Conservation (phyloP, 2,329 filamentous ascomycete species). For the Fusarium ramigenum region DNA sequence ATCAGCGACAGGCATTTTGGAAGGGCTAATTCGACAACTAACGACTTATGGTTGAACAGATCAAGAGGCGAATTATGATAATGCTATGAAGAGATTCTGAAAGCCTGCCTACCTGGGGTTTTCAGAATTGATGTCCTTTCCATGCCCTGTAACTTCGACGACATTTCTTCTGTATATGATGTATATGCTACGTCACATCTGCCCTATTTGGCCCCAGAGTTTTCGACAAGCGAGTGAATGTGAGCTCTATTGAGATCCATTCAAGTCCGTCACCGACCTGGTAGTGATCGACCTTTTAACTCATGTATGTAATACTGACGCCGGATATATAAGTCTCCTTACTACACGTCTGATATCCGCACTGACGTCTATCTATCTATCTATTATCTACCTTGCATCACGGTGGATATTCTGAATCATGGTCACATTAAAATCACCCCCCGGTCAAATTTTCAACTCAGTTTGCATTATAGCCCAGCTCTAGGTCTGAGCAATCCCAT, state of each 20-base stretch:
- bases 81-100: neutral
- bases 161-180: slow-evolving; percentile 14
- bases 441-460: neutral
- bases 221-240: slow-evolving; percentile 2
- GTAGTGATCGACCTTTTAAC: neutral
- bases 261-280: neutral
- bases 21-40: neutral
- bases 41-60: neutral
- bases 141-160: neutral
- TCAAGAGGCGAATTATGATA: neutral
- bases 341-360: neutral
- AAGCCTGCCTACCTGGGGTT: neutral
- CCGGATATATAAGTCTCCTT: neutral
- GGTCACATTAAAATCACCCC: neutral
- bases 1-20: neutral
- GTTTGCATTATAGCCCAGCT: slow-evolving; percentile 24
- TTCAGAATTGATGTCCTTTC: neutral
- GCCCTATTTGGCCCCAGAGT: neutral
- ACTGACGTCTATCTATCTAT: neutral
- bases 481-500: neutral
- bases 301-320: neutral
- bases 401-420: neutral
- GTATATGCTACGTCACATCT: slow-evolving; percentile 21
- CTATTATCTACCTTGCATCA: neutral
- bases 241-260: neutral